Evolutionary conservation across 2,329 filamentous ascomycete genomes (phyloP).

Genomic region (Neurospora sp.): DNA sequence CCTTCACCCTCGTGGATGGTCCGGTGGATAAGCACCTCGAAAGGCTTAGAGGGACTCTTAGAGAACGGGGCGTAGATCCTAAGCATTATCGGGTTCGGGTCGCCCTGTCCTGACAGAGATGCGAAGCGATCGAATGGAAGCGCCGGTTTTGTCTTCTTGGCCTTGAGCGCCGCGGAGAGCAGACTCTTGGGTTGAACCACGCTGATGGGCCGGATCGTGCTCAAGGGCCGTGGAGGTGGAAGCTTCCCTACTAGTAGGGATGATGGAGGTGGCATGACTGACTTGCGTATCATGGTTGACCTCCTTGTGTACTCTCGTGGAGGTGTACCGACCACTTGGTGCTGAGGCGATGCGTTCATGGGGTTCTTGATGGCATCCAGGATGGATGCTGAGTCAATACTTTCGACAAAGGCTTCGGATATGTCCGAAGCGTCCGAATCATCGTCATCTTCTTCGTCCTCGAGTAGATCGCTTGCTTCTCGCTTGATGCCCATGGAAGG

Average conservation of each 20-base stretch:
- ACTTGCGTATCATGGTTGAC: slow-evolving; percentile 51
- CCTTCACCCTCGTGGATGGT: slow-evolving; percentile 59
- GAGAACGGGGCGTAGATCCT: slow-evolving; percentile 71
- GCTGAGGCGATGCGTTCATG: slow-evolving; percentile 42
- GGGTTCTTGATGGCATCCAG: slow-evolving; percentile 54
- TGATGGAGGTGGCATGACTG: slow-evolving; percentile 44
- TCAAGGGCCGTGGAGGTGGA: slow-evolving; percentile 60
- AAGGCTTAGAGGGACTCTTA: slow-evolving; percentile 50
- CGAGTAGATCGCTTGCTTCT: slow-evolving; percentile 40
- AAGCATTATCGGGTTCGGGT: slow-evolving; percentile 64
- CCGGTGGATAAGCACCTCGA: slow-evolving; percentile 62
- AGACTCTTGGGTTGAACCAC: slow-evolving; percentile 60
- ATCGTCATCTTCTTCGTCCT: slow-evolving; percentile 48
- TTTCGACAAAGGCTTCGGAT: slow-evolving; percentile 55
- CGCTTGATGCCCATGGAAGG: slow-evolving; percentile 31
- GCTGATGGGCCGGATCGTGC: slow-evolving; percentile 53
- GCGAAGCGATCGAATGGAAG: slow-evolving; percentile 71
- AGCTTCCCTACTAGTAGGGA: slow-evolving; percentile 49
- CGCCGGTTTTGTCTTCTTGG: slow-evolving; percentile 57
- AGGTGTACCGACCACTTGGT: slow-evolving; percentile 53
- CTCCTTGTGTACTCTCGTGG: slow-evolving; percentile 50
- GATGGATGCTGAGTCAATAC: slow-evolving; percentile 62
- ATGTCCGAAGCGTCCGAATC: slow-evolving; percentile 48
- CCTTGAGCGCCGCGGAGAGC: slow-evolving; percentile 61
- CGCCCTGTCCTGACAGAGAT: slow-evolving; percentile 65